Percentiles rank a stretch among this genome's conserved stretches.
Evolutionary conservation across 345 rosid species (phyloP).

Genomic region (Litchi chinensis): DNA sequence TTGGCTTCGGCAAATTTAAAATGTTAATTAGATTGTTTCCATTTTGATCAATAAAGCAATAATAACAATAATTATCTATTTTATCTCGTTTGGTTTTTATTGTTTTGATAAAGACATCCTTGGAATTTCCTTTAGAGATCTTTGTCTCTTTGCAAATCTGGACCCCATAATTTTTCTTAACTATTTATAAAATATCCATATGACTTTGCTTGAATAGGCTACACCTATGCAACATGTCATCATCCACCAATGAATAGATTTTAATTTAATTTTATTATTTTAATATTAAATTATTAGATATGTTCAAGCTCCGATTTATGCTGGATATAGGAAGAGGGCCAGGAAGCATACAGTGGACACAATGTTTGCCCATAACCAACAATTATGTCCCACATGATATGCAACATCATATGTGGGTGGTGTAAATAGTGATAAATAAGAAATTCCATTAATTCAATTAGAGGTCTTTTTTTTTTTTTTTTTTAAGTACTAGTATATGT

Average conservation of each 20-base stretch:
- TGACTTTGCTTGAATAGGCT: background rate
- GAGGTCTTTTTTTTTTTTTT: too few relatives aligned
- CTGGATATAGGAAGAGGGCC: background rate
- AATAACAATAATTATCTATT: too few relatives aligned
- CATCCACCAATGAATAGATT: background rate
- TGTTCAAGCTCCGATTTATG: background rate
- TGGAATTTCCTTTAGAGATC: background rate
- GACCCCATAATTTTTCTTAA: too few relatives aligned
- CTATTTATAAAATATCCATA: background rate
- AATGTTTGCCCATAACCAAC: background rate
- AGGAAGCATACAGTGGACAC: too few relatives aligned
- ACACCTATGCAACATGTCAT: background rate
- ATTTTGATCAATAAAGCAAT: too few relatives aligned
- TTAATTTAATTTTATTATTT: background rate
- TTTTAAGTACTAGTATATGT: too few relatives aligned
- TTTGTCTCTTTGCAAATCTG: background rate
- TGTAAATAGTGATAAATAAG: background rate
- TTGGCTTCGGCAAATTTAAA: background rate
- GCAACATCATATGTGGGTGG: background rate
- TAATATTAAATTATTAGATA: too few relatives aligned
- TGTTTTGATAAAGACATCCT: background rate
- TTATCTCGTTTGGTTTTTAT: background rate
- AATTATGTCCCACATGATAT: background rate
- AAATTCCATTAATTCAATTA: background rate
- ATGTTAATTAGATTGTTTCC: too few relatives aligned